Percentiles rank a stretch among this genome's conserved stretches.
These are phyloP conservation scores for Aureococcus anophagefferens DNA, from an alignment of 108 stramenopile genomes.

Conservation along the genomic window DNA sequence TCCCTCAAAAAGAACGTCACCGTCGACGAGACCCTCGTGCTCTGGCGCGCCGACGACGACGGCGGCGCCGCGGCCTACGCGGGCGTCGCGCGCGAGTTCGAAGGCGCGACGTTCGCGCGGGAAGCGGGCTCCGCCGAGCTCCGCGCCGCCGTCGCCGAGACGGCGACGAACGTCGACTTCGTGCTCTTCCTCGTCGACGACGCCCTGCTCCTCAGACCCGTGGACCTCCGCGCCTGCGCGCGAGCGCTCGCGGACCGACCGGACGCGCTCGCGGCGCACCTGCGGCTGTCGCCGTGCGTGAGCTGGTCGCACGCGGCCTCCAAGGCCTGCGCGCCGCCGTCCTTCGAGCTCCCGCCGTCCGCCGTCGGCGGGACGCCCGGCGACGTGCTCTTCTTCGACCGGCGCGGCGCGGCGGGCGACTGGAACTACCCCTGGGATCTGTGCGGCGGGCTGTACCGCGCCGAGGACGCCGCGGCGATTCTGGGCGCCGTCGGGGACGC, in stretches of 20 bases:
- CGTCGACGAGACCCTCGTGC: neutral
- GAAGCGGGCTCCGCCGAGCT: neutral
- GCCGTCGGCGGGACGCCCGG: neutral
- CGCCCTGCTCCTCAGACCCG: neutral
- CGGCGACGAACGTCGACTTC: neutral
- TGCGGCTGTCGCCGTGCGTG: neutral
- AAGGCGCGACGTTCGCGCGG: neutral
- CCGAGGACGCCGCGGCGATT: conserved; percentile 15
- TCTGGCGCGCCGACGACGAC: neutral
- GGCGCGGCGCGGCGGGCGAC: conserved; percentile 18
- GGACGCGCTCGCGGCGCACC: neutral
- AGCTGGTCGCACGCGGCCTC: neutral
- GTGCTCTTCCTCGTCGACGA: neutral
- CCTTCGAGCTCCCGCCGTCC: neutral
- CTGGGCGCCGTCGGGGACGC: conserved; percentile 5
- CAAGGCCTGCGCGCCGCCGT: neutral
- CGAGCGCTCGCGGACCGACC: neutral
- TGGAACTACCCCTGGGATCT: conserved; percentile 42
- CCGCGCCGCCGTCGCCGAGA: neutral
- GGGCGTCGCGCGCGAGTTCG: neutral
- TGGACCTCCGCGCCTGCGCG: neutral
- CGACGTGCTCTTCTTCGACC: conserved; percentile 24
- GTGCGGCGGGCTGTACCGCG: conserved; percentile 32
- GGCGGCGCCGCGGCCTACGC: neutral
- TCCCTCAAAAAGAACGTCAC: conserved; percentile 12